A percentile compares a stretch with the other conserved stretches of the same genome.
These are phyloP conservation scores for Hymenoscyphus linearis DNA, from an alignment of 2,329 filamentous ascomycete species.

Conservation along the genomic window DNA sequence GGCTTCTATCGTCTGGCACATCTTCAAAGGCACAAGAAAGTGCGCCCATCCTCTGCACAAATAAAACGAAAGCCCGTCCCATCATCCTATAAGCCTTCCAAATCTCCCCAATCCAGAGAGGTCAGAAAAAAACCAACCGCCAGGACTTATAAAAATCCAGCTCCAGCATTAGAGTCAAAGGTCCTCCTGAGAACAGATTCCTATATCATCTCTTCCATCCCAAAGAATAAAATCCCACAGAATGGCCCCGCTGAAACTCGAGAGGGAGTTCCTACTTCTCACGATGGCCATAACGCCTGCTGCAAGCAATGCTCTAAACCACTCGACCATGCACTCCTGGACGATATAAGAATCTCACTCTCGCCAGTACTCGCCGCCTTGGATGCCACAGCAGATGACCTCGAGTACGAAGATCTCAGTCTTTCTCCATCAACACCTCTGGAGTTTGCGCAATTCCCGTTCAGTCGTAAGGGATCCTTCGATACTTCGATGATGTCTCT, in stretches of 20 bases:
- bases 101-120: background rate
- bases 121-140: background rate
- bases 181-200: background rate
- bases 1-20: background rate
- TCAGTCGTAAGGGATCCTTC: conserved; percentile 12
- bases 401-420: background rate
- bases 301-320: background rate
- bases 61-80: background rate
- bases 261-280: background rate
- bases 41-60: background rate
- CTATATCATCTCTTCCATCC: background rate
- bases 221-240: background rate
- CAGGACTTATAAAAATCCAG: background rate
- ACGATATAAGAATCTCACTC: background rate
- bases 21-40: background rate
- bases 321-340: background rate
- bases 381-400: background rate
- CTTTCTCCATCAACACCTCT: conserved; percentile 1
- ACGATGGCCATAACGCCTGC: background rate
- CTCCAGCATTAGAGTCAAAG: background rate
- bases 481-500: conserved; percentile 17
- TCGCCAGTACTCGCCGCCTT: background rate
- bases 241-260: background rate
- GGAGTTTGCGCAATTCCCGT: conserved; percentile 11
- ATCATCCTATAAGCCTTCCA: background rate